Evolutionary conservation across 2,329 filamentous ascomycete species (phyloP).

Genomic region (Penicillium crustosum): DNA sequence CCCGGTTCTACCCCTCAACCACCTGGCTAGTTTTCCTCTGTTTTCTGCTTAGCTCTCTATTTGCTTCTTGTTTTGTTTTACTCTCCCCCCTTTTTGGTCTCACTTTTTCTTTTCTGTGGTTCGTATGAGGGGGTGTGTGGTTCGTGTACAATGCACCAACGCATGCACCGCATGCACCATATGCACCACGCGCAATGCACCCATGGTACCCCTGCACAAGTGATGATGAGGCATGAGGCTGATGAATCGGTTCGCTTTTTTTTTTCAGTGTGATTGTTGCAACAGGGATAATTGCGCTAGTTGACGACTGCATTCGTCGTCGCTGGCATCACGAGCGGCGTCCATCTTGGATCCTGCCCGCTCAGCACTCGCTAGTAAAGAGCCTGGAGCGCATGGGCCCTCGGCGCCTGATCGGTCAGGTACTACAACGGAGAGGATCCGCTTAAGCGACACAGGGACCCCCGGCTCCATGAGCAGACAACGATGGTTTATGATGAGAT

Average conservation of each 20-base stretch:
- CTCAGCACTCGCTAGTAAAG: slow-evolving; percentile 52
- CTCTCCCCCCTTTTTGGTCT: not conserved
- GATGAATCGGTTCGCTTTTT: slow-evolving; percentile 1
- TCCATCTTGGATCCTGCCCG: slow-evolving; percentile 54
- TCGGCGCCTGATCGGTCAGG: slow-evolving; percentile 62
- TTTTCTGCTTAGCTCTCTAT: not conserved
- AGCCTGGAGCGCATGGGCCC: slow-evolving; percentile 64
- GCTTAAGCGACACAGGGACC: slow-evolving; percentile 22
- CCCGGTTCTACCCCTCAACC: not conserved
- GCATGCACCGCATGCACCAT: slow-evolving; percentile 1
- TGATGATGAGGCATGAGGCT: slow-evolving; percentile 8
- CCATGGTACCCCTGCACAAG: not conserved
- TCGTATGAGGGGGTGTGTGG: not conserved
- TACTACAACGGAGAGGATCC: slow-evolving; percentile 57
- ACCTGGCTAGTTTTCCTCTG: not conserved
- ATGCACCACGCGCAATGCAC: not conserved
- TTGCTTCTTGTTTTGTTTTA: slow-evolving; percentile 2
- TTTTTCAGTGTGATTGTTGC: slow-evolving; percentile 73
- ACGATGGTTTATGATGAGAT: not conserved
- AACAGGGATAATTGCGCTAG: slow-evolving; percentile 82
- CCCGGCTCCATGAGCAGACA: not conserved
- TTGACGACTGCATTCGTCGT: slow-evolving; percentile 86
- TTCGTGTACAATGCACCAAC: slow-evolving; percentile 10
- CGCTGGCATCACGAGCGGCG: slow-evolving; percentile 64
- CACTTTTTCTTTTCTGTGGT: not conserved